These are phyloP conservation scores for Trichophaea hybrida DNA, from an alignment of 2,329 filamentous ascomycete genomes.

Conservation along the genomic window DNA sequence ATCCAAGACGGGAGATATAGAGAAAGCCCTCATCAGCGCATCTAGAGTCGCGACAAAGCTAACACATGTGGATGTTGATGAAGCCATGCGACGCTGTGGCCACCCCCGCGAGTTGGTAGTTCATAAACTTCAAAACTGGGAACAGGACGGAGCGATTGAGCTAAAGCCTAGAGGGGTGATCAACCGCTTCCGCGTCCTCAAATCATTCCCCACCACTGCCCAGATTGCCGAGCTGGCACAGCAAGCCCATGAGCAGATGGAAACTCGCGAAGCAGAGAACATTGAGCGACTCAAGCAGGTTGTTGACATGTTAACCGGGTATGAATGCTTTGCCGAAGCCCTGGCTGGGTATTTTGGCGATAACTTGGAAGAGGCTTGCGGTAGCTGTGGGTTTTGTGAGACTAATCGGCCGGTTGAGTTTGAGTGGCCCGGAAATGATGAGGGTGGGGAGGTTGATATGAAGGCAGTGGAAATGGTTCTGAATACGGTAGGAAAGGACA, in stretches of 20 bases:
- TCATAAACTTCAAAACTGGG: slow-evolving; percentile 41
- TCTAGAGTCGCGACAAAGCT: slow-evolving; percentile 35
- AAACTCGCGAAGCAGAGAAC: slow-evolving; percentile 40
- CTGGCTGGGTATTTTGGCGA: slow-evolving; percentile 47
- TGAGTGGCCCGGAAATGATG: not conserved
- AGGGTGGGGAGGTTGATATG: slow-evolving; percentile 29
- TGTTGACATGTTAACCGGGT: slow-evolving; percentile 40
- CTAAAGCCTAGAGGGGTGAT: slow-evolving; percentile 40
- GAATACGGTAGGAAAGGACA: slow-evolving; percentile 33
- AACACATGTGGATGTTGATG: slow-evolving; percentile 39
- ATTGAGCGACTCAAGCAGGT: slow-evolving; percentile 39
- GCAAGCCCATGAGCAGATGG: slow-evolving; percentile 39
- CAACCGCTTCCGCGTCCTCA: slow-evolving; percentile 41
- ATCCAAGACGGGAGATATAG: slow-evolving; percentile 34
- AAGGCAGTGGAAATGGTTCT: slow-evolving; percentile 36
- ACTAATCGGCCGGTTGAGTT: slow-evolving; percentile 32
- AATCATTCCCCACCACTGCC: slow-evolving; percentile 33
- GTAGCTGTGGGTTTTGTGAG: slow-evolving; percentile 41
- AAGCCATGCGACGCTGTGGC: slow-evolving; percentile 28
- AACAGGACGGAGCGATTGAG: slow-evolving; percentile 38
- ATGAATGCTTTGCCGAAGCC: slow-evolving; percentile 38
- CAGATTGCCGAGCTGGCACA: slow-evolving; percentile 37
- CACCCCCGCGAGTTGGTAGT: slow-evolving; percentile 38
- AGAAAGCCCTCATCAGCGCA: slow-evolving; percentile 34
- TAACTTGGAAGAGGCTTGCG: slow-evolving; percentile 37